Percentiles rank a stretch among this genome's conserved stretches.
Conservation (phyloP, 2,329 filamentous ascomycete genomes). For the Sphaerulina vaccinii region DNA sequence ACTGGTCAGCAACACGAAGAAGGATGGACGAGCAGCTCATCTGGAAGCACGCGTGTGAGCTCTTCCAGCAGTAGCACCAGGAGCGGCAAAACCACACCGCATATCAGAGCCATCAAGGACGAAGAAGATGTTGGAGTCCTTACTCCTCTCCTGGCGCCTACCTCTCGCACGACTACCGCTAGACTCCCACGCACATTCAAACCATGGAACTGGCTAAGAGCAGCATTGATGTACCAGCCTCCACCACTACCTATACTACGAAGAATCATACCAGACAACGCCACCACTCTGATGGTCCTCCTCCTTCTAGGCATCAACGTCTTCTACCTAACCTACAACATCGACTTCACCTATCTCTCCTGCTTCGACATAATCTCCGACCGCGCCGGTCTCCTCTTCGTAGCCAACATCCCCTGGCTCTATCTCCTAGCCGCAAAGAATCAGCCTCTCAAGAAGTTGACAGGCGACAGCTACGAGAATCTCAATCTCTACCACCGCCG, state of each 20-base stretch:
- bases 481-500: constrained; percentile 66
- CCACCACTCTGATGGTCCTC: constrained; percentile 53
- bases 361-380: constrained; percentile 55
- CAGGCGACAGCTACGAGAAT: constrained; percentile 64
- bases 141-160: constrained; percentile 36
- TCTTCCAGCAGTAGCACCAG: constrained; percentile 1
- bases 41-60: constrained; percentile 40
- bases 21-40: constrained; percentile 37
- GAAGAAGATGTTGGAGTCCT: constrained; percentile 28
- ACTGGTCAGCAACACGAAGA: background rate
- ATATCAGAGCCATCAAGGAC: constrained; percentile 15
- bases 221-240: constrained; percentile 57
- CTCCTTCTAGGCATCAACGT: constrained; percentile 55
- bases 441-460: constrained; percentile 60
- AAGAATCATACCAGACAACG: constrained; percentile 58
- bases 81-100: constrained; percentile 37
- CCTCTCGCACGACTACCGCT: background rate
- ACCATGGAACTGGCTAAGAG: constrained; percentile 15
- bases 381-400: constrained; percentile 55
- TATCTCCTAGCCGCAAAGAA: constrained; percentile 67
- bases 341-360: constrained; percentile 42
- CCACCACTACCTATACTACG: constrained; percentile 56
- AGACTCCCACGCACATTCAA: background rate
- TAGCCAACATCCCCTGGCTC: constrained; percentile 53
- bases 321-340: constrained; percentile 58